Base-by-base conservation (phyloP, 192 early-diverging fungal species). In the Gaertneriomyces semiglobifer region DNA sequence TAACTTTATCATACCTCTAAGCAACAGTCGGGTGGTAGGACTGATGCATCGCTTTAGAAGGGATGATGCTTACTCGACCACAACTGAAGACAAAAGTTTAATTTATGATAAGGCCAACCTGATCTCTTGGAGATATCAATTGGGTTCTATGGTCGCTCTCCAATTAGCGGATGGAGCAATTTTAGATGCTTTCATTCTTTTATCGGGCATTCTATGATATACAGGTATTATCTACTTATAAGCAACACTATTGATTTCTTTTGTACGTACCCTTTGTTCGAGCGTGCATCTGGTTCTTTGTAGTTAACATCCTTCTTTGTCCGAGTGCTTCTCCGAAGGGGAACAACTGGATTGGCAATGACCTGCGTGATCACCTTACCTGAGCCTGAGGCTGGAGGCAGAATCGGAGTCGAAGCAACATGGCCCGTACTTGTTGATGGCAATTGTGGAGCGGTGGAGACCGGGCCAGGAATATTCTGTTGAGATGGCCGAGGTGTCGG, bases 201-300 rank as follows among this genome's bases (percentile, higher is more conserved):
- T 50, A 50, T 2, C 18, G 2, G 18, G 12, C 18, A n/a, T 50
- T 18, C 18, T 50, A n/a, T 50, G 11, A 1, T 12, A 0, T 50
- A n/a, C 18, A 50, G 48, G 3, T 18, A 50, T 50, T 50, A n/a
- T 50, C 48, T 18, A n/a, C 11, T 18, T n/a, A 50, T 12, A 50
- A 50, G 12, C 18, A 18, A 18, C 11, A 18, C 2, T n/a, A 50
- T 50, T n/a, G 0, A 50, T 50, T 50, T 50, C 48, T 50, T 50
- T 50, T 18, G 0, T 2, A 50, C 48, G 18, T 50, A 50, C 0
- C 48, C 48, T 50, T 48, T 48, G 47, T 48, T 48, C n/a, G 47
- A 48, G n/a, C 47, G 47, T 8, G 47, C 47, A 48, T 48, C 47
- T n/a, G 47, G 47, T 48, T 48, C 47, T 48, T 48, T 48, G n/a